phyloP scores from a whole-genome alignment of 768 basidiomycete species.

The Lyophyllum atratum region DNA sequence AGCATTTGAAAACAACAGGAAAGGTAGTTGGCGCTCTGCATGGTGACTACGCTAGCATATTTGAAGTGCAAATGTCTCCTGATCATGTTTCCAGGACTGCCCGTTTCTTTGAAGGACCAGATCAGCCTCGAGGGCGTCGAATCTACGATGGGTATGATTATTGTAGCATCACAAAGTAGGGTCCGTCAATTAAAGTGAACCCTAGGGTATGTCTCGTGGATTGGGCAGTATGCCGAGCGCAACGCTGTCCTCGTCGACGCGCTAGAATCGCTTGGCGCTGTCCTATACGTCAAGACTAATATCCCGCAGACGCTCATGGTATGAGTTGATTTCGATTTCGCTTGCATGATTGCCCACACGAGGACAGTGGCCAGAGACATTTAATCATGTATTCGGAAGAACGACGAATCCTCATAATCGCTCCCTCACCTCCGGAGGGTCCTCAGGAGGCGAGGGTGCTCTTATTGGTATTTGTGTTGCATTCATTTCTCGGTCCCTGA shows the following conservation, averaged over 20 bases:
- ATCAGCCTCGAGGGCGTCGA: conserved; percentile 68
- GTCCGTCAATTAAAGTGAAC: neutral
- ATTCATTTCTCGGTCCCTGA: neutral
- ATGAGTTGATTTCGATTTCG: neutral
- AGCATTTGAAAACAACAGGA: conserved; percentile 60
- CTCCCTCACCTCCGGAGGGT: conserved; percentile 73
- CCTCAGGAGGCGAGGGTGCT: conserved; percentile 86
- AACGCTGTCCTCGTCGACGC: conserved; percentile 69
- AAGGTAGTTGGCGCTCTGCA: conserved; percentile 71
- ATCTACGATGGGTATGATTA: conserved; percentile 58
- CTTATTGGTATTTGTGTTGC: conserved; percentile 50
- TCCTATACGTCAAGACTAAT: conserved; percentile 74
- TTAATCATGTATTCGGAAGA: conserved; percentile 78
- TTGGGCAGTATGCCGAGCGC: conserved; percentile 57
- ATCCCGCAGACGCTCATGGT: conserved; percentile 81
- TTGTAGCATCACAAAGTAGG: neutral
- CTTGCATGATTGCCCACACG: neutral
- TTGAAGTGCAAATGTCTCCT: neutral
- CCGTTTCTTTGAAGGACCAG: conserved; percentile 78
- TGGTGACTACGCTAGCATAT: conserved; percentile 35
- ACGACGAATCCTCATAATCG: conserved; percentile 79
- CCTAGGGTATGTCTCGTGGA: conserved; percentile 72
- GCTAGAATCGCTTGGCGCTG: conserved; percentile 66
- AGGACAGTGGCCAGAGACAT: conserved; percentile 71
- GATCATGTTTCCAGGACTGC: conserved; percentile 39